These are phyloP conservation scores for Claviceps lovelessii DNA, from an alignment of 2,329 filamentous ascomycete species.

Conservation along the genomic window DNA sequence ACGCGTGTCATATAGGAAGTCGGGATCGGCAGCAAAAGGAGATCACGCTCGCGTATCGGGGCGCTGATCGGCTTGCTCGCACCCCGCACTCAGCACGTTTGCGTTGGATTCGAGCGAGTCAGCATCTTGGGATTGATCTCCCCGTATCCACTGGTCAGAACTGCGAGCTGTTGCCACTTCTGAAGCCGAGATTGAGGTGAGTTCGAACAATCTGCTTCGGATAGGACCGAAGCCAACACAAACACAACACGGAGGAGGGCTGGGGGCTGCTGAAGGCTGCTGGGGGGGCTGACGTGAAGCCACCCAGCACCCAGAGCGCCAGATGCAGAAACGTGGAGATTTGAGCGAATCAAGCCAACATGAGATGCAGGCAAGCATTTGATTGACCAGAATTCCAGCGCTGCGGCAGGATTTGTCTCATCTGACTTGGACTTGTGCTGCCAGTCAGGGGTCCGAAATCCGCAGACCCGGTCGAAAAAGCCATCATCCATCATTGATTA, in stretches of 20 bases:
- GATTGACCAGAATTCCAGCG: not conserved
- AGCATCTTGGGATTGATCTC: not conserved
- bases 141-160: not conserved
- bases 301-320: not conserved
- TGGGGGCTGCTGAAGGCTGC: not conserved
- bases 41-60: not conserved
- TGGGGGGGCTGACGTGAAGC: not conserved
- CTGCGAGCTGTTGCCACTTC: not conserved
- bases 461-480: not conserved
- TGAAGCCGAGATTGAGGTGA: not conserved
- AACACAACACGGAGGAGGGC: not conserved
- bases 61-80: not conserved
- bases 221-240: not conserved
- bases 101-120: not conserved
- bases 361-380: not conserved
- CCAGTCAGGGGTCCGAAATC: not conserved
- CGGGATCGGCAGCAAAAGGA: not conserved
- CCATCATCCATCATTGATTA: no score
- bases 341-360: conserved; percentile 1
- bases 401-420: not conserved
- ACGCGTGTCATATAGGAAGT: not conserved
- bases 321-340: not conserved
- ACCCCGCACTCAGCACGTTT: not conserved
- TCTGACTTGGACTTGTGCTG: not conserved
- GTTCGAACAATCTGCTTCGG: not conserved